Conservation (phyloP, 176 grass and related monocot species). For the Cenchrus purpureus region DNA sequence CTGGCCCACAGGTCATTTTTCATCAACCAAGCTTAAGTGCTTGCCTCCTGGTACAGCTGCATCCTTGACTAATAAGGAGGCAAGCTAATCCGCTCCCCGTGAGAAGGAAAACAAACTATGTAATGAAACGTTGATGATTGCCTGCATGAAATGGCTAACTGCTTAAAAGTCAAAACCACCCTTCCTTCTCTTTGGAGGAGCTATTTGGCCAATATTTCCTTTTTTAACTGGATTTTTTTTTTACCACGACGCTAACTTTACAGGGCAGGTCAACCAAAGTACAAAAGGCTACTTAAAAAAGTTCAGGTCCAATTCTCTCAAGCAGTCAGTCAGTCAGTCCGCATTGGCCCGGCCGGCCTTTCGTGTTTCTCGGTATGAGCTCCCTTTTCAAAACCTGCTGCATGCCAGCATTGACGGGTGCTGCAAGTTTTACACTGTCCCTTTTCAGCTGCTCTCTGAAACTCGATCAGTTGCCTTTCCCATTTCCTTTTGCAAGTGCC, state of each 20-base stretch:
- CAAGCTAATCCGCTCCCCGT: too few species aligned
- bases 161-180: not conserved
- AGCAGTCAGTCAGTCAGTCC: not conserved
- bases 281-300: constrained; percentile 3
- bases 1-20: constrained; percentile 26
- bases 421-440: not conserved
- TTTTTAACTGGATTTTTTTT: too few species aligned
- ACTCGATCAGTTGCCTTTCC: not conserved
- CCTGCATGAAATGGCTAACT: not conserved
- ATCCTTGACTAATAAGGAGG: too few species aligned
- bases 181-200: not conserved
- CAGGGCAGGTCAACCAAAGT: not conserved
- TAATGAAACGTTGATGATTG: too few species aligned
- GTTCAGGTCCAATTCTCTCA: constrained; percentile 4
- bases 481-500: constrained; percentile 4
- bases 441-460: constrained; percentile 19
- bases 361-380: not conserved
- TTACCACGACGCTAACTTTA: not conserved
- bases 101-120: too few species aligned
- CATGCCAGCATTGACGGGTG: not conserved
- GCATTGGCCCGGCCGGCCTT: not conserved
- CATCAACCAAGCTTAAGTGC: constrained; percentile 52
- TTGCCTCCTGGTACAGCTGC: constrained; percentile 38
- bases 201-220: not conserved
- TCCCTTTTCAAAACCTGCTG: constrained; percentile 17